Conservation (phyloP, 371 early-diverging fungal species). For the Mucor velutinosus region DNA sequence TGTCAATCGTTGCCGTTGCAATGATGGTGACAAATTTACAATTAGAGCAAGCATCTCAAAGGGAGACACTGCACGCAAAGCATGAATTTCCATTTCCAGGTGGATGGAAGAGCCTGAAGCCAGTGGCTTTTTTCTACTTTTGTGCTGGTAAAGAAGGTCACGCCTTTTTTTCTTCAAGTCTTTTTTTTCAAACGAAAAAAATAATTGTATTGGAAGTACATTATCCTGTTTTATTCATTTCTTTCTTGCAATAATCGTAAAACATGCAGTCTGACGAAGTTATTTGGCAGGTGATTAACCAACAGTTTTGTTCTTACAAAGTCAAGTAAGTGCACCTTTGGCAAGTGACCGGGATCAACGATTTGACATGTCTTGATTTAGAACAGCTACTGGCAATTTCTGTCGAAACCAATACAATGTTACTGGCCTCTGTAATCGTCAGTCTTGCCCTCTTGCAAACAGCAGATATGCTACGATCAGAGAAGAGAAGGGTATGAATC, state of each 20-base stretch:
- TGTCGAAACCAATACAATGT: slow-evolving; percentile 99
- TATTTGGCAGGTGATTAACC: slow-evolving; percentile 89
- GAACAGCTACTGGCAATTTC: slow-evolving; percentile 85
- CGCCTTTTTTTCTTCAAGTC: neutral
- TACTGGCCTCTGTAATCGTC: slow-evolving; percentile 97
- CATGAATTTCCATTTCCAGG: neutral
- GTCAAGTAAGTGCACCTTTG: slow-evolving; percentile 71
- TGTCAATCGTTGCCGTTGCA: neutral
- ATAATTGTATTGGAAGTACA: neutral
- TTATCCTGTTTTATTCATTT: neutral
- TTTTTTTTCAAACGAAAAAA: neutral
- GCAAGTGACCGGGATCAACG: neutral
- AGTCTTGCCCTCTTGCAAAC: slow-evolving; percentile 99
- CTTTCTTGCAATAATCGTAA: slow-evolving; percentile 1
- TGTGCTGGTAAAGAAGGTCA: neutral
- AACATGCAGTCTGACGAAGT: slow-evolving; percentile 57
- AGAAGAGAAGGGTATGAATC: slow-evolving; percentile 77
- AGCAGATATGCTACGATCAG: slow-evolving; percentile 98
- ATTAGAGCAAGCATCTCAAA: neutral
- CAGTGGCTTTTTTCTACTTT: neutral
- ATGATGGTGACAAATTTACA: neutral
- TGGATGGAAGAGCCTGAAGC: neutral
- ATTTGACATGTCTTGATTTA: slow-evolving; percentile 19
- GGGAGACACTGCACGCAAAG: neutral
- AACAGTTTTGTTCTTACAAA: slow-evolving; percentile 93